A percentile compares a stretch with the other conserved stretches of the same genome.
These are phyloP conservation scores for Biscogniauxia marginata DNA, from an alignment of 2,329 filamentous ascomycete species.

Conservation along the genomic window DNA sequence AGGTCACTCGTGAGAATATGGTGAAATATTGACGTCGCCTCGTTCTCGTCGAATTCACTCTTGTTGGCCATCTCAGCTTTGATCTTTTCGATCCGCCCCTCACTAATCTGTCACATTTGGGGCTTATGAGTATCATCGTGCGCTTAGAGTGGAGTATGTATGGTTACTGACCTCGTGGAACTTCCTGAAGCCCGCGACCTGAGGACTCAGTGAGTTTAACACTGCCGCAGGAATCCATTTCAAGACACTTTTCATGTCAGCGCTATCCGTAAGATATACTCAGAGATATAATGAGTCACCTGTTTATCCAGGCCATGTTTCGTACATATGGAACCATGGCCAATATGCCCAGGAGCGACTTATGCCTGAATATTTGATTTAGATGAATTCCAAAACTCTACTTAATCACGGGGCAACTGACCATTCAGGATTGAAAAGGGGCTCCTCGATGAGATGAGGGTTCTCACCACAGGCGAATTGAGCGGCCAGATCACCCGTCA, in stretches of 20 bases:
- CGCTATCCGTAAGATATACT: neutral
- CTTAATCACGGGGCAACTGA: neutral
- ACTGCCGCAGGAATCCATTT: neutral
- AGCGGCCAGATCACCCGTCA: conserved; percentile 6
- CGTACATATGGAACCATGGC: neutral
- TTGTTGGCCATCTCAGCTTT: neutral
- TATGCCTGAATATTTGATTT: too few species aligned
- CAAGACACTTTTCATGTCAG: neutral
- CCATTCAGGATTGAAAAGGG: conserved; percentile 7
- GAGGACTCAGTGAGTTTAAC: neutral
- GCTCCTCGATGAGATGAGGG: neutral
- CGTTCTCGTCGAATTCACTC: neutral
- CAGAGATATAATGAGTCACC: neutral
- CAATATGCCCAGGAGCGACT: neutral
- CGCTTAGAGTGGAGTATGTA: too few species aligned
- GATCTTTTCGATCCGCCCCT: conserved; percentile 1
- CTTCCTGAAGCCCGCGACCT: too few species aligned
- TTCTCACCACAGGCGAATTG: conserved; percentile 5
- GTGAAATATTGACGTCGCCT: conserved; percentile 5
- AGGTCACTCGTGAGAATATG: conserved; percentile 10
- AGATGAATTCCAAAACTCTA: neutral
- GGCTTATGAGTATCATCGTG: too few species aligned
- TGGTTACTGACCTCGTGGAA: too few species aligned
- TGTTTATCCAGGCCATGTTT: neutral
- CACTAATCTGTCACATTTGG: neutral